phyloP scores from a whole-genome alignment of 495 filamentous ascomycete species.

The Astrothelium subdiscretum region DNA sequence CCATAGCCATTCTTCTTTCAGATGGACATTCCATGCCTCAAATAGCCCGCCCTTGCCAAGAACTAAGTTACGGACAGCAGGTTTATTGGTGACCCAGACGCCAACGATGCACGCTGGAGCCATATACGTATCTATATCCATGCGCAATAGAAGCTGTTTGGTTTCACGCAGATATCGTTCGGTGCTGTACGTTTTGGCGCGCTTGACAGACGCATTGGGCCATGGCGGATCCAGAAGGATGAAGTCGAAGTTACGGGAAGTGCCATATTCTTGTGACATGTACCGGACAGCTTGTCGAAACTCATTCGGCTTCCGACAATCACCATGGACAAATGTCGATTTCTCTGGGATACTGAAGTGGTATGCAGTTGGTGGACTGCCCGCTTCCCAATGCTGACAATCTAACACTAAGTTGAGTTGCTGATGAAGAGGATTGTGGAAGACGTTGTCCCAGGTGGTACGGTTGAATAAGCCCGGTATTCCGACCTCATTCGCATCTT shows the following conservation, averaged over 20 bases:
- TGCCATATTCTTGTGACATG: slow-evolving; percentile 14
- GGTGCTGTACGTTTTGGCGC: slow-evolving; percentile 52
- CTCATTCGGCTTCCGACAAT: slow-evolving; percentile 14
- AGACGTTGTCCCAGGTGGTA: slow-evolving; percentile 14
- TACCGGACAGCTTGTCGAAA: slow-evolving; percentile 22
- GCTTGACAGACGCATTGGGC: slow-evolving; percentile 76
- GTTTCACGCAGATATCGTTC: slow-evolving; percentile 24
- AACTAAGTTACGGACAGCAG: slow-evolving; percentile 45
- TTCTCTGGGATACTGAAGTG: slow-evolving; percentile 40
- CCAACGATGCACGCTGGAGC: slow-evolving; percentile 47
- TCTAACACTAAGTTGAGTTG: slow-evolving; percentile 5
- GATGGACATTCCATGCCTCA: slow-evolving; percentile 47
- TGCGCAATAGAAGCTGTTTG: slow-evolving; percentile 36
- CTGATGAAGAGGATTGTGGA: slow-evolving; percentile 19
- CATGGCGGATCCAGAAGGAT: slow-evolving; percentile 88
- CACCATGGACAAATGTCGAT: slow-evolving; percentile 39
- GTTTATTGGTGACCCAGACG: slow-evolving; percentile 84
- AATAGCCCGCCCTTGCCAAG: slow-evolving; percentile 46
- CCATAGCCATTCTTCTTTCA: slow-evolving; percentile 84
- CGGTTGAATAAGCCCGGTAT: neutral
- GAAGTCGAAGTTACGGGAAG: slow-evolving; percentile 51
- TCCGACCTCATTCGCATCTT: neutral
- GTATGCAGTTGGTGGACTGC: slow-evolving; percentile 15
- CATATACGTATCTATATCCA: slow-evolving; percentile 47
- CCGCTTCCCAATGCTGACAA: slow-evolving; percentile 10